Conservation (phyloP, 371 early-diverging fungal species). For the Syncephalis plumigaleata region DNA sequence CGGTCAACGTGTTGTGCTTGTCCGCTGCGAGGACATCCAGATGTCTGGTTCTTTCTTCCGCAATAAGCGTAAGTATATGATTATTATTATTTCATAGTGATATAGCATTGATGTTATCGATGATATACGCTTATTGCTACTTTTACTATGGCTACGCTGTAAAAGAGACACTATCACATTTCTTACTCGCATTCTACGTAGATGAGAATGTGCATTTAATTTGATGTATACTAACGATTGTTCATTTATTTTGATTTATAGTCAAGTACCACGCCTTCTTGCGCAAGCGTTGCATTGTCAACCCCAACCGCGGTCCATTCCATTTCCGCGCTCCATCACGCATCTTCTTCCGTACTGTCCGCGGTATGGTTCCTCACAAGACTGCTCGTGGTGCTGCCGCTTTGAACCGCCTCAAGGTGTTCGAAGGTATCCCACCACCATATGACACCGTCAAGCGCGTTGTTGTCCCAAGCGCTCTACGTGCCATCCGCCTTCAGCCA, state of each 20-base stretch:
- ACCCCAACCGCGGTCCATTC: slow-evolving; percentile 97
- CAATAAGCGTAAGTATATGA: slow-evolving; percentile 79
- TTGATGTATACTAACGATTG: too few species aligned
- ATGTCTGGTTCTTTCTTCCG: slow-evolving; percentile 97
- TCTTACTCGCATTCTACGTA: too few species aligned
- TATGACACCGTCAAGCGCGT: slow-evolving; percentile 93
- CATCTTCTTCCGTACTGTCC: slow-evolving; percentile 94
- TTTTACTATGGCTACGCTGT: too few species aligned
- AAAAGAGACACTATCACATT: too few species aligned
- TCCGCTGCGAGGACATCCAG: slow-evolving; percentile 96
- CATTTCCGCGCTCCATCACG: slow-evolving; percentile 98
- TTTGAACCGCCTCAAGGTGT: slow-evolving; percentile 93
- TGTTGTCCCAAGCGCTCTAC: slow-evolving; percentile 94
- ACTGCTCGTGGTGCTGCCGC: slow-evolving; percentile 96
- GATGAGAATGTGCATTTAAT: too few species aligned
- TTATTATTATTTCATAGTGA: not conserved
- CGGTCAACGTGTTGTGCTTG: slow-evolving; percentile 96
- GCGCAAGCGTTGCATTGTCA: slow-evolving; percentile 97
- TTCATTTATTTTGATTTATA: too few species aligned
- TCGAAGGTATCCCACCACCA: slow-evolving; percentile 98
- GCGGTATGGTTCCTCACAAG: slow-evolving; percentile 99
- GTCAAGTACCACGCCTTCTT: slow-evolving; percentile 95
- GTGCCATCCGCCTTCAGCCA: slow-evolving; percentile 90
- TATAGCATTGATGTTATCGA: too few species aligned
- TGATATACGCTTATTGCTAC: too few species aligned